Evolutionary conservation across 495 filamentous ascomycete species (phyloP).

Genomic region (Xylaria palmicola): DNA sequence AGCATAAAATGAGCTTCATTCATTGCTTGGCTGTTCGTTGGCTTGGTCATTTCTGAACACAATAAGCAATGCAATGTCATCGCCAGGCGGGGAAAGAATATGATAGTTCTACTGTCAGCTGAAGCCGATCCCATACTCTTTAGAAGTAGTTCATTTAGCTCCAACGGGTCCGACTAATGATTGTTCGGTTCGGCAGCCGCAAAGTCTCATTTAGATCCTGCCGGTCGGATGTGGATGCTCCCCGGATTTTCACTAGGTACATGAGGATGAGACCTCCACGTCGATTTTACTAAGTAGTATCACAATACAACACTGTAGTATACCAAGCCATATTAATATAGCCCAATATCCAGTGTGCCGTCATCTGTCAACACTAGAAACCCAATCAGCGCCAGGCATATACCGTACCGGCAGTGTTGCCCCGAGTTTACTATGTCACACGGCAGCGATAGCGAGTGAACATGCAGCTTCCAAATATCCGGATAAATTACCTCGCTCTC

Average conservation of each 20-base stretch:
- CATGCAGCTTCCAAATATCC: constrained; percentile 21
- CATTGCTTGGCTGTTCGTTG: too few species aligned
- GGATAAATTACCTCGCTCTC: constrained; percentile 18
- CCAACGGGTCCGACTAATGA: too few species aligned
- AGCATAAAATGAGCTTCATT: too few species aligned
- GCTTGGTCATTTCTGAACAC: too few species aligned
- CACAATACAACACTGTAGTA: background rate
- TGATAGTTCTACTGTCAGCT: too few species aligned
- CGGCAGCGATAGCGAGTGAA: constrained; percentile 15
- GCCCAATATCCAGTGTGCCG: background rate
- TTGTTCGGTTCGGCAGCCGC: constrained; percentile 21
- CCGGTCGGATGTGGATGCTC: constrained; percentile 21
- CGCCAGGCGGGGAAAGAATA: too few species aligned
- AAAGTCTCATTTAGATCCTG: constrained; percentile 20
- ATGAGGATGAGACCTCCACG: constrained; percentile 20
- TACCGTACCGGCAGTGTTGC: constrained; percentile 28
- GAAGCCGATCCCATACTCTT: too few species aligned
- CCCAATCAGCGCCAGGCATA: constrained; percentile 22
- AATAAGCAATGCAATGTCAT: too few species aligned
- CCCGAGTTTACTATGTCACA: constrained; percentile 25
- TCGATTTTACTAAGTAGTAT: constrained; percentile 14
- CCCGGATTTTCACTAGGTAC: constrained; percentile 26
- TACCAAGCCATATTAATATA: background rate
- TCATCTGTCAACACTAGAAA: background rate
- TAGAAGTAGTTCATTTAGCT: too few species aligned